A percentile compares a stretch with the other conserved stretches of the same genome.
Evolutionary conservation across 306 rosid species (phyloP).

Genomic region (Medicago ruthenica): DNA sequence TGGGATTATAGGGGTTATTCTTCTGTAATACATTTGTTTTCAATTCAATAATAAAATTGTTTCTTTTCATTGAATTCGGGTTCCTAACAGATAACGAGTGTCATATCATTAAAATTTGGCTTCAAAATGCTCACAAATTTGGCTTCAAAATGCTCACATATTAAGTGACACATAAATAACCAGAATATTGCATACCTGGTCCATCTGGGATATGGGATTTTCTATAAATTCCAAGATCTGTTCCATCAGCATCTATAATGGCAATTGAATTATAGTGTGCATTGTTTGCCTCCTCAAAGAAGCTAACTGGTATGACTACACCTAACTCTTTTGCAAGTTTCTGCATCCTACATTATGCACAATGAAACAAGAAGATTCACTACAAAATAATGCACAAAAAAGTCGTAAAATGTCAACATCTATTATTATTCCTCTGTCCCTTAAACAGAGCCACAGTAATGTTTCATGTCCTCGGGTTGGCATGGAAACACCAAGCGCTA

Average conservation of each 20-base stretch:
- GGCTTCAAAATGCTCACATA: not conserved
- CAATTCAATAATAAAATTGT: too few species aligned
- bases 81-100: too few species aligned
- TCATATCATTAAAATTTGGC: too few species aligned
- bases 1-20: too few species aligned
- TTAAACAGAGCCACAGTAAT: constrained; percentile 3
- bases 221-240: constrained; percentile 94
- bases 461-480: constrained; percentile 31
- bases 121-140: too few species aligned
- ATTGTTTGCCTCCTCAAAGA: constrained; percentile 97
- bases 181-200: constrained; percentile 63
- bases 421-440: constrained; percentile 25
- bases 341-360: constrained; percentile 73
- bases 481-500: constrained; percentile 16
- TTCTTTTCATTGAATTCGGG: too few species aligned
- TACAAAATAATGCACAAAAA: constrained; percentile 26
- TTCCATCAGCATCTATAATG: constrained; percentile 90
- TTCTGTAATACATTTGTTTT: too few species aligned
- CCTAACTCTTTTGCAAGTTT: constrained; percentile 84
- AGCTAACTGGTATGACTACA: constrained; percentile 91
- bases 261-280: constrained; percentile 92
- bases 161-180: not conserved
- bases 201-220: constrained; percentile 98
- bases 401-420: constrained; percentile 10
- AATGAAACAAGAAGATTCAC: constrained; percentile 41